These are phyloP conservation scores for Gossypium schwendimanii DNA, from an alignment of 441 rosid species.

Conservation along the genomic window DNA sequence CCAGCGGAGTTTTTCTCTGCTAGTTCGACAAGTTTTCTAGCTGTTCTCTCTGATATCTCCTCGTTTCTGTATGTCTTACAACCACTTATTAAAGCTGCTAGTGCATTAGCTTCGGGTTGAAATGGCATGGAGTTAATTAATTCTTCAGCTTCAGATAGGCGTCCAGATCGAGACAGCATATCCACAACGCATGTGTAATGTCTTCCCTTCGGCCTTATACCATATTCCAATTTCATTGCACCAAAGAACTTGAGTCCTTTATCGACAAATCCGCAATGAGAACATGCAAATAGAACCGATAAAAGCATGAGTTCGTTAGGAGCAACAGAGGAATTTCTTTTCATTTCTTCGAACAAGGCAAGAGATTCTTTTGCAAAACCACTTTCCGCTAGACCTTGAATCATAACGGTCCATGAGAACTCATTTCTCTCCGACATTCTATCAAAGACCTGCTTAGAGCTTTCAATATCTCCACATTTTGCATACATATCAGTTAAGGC, in stretches of 20 bases:
- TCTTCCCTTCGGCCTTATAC: conserved; percentile 34
- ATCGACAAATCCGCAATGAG: conserved; percentile 52
- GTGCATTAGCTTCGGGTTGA: conserved; percentile 42
- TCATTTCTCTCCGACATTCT: conserved; percentile 41
- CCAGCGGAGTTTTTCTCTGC: conserved; percentile 33
- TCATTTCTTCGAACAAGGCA: conserved; percentile 41
- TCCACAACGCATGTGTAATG: conserved; percentile 53
- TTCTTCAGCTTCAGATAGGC: conserved; percentile 47
- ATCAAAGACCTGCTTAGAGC: conserved; percentile 34
- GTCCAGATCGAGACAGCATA: conserved; percentile 56
- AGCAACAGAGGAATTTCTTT: conserved; percentile 19
- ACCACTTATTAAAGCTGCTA: conserved; percentile 46
- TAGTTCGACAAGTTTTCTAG: conserved; percentile 32
- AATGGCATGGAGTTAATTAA: conserved; percentile 48
- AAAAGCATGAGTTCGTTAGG: conserved; percentile 45
- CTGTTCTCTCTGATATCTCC: conserved; percentile 38
- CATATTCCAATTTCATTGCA: conserved; percentile 36
- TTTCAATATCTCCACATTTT: conserved; percentile 49
- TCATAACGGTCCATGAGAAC: conserved; percentile 49
- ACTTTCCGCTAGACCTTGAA: conserved; percentile 54
- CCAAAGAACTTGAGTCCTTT: conserved; percentile 41
- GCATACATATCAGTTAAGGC: conserved; percentile 64
- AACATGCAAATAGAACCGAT: conserved; percentile 54
- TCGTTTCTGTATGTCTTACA: conserved; percentile 40
- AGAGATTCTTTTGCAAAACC: conserved; percentile 45